These are phyloP conservation scores for Macaranga tanarius DNA, from an alignment of 441 rosid species.

Conservation along the genomic window DNA sequence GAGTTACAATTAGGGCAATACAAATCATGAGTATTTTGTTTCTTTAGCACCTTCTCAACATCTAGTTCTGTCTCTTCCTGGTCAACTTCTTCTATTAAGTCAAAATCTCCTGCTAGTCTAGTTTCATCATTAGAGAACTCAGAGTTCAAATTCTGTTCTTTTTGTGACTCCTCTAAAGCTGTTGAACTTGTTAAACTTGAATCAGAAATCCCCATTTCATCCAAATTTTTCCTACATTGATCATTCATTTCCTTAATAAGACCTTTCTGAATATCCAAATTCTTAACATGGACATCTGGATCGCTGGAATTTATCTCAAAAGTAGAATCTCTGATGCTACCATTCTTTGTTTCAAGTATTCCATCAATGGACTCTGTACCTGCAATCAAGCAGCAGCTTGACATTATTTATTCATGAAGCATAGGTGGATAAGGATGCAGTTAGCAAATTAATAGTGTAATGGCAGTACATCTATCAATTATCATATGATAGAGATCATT, in stretches of 20 bases:
- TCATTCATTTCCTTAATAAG: slow-evolving; percentile 24
- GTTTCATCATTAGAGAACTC: slow-evolving; percentile 24
- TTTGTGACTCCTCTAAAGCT: slow-evolving; percentile 19
- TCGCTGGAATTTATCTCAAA: slow-evolving; percentile 18
- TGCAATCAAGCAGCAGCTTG: slow-evolving; percentile 36
- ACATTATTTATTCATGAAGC: slow-evolving; percentile 10
- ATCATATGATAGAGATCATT: not conserved
- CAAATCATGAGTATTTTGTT: slow-evolving; percentile 83
- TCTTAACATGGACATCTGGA: slow-evolving; percentile 20
- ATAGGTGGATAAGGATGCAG: not conserved
- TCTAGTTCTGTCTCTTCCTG: slow-evolving; percentile 46
- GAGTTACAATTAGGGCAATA: slow-evolving; percentile 85
- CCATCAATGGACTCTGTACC: slow-evolving; percentile 40
- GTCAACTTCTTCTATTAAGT: slow-evolving; percentile 46
- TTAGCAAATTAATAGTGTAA: not conserved
- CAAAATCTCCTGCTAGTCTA: slow-evolving; percentile 26
- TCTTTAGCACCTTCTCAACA: slow-evolving; percentile 59
- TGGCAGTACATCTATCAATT: not conserved
- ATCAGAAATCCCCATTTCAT: slow-evolving; percentile 19
- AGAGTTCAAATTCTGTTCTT: slow-evolving; percentile 14
- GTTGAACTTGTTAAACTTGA: slow-evolving; percentile 22
- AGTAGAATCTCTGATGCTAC: slow-evolving; percentile 13
- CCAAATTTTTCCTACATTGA: slow-evolving; percentile 15
- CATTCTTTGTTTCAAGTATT: slow-evolving; percentile 25
- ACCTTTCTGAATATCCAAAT: slow-evolving; percentile 27